phyloP scores from a whole-genome alignment of 2,329 filamentous ascomycete species.

The Sporothrix brasiliensis region DNA sequence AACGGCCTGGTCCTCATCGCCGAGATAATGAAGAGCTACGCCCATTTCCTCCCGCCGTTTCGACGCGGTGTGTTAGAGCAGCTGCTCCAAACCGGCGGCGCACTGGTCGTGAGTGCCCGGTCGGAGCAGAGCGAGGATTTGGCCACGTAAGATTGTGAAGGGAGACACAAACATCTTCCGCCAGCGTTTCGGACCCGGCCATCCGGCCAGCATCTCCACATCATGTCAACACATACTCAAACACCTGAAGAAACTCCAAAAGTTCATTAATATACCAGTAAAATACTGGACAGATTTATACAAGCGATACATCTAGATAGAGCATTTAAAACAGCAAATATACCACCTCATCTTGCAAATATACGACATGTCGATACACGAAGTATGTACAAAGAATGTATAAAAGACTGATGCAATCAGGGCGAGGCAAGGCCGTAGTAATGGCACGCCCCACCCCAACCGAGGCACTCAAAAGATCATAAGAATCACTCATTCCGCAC shows the following conservation, averaged over 20 bases:
- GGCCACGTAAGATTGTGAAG: background rate
- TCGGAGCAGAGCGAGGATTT: slow-evolving; percentile 24
- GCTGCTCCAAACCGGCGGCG: slow-evolving; percentile 55
- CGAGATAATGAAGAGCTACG: slow-evolving; percentile 55
- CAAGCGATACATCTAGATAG: slow-evolving; percentile 16
- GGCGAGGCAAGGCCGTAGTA: too few species aligned
- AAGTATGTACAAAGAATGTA: too few species aligned
- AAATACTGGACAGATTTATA: background rate
- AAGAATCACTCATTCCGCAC: background rate
- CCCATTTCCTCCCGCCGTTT: slow-evolving; percentile 47
- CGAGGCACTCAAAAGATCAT: background rate
- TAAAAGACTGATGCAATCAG: too few species aligned
- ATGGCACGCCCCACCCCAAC: too few species aligned
- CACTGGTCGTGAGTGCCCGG: slow-evolving; percentile 45
- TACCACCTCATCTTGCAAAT: background rate
- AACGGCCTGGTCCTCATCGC: slow-evolving; percentile 63
- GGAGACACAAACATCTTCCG: background rate
- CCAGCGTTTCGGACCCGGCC: background rate
- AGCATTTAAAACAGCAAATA: background rate
- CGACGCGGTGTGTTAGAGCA: slow-evolving; percentile 50
- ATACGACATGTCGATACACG: background rate
- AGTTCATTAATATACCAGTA: slow-evolving; percentile 17
- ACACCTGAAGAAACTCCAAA: background rate
- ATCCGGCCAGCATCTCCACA: background rate
- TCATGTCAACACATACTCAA: background rate